Evolutionary conservation across 1,139 yeast genomes (phyloP).

Genomic region (Williopsis jadinii): DNA sequence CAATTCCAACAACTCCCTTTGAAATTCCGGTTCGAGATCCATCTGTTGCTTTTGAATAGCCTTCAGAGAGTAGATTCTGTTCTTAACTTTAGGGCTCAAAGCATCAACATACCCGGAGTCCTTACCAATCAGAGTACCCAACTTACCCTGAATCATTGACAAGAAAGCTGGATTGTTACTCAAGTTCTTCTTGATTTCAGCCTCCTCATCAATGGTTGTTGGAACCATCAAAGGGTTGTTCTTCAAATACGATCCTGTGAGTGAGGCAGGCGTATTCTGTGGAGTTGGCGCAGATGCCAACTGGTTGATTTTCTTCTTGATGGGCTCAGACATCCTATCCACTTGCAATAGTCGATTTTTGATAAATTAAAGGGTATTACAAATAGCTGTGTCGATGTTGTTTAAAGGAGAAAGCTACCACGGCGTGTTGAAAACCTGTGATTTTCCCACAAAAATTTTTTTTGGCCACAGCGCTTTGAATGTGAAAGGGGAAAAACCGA

Average conservation of each 20-base stretch:
- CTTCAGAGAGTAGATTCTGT: conserved; percentile 77
- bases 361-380: no score
- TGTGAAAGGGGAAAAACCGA: no score
- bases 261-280: conserved; percentile 95
- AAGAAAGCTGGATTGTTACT: conserved; percentile 72
- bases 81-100: conserved; percentile 69
- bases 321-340: conserved; percentile 13
- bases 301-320: conserved; percentile 47
- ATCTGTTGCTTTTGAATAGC: conserved; percentile 78
- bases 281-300: conserved; percentile 97
- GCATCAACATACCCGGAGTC: conserved; percentile 81
- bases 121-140: conserved; percentile 77
- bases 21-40: conserved; percentile 84
- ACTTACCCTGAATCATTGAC: conserved; percentile 85
- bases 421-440: no score
- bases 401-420: no score
- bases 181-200: conserved; percentile 35
- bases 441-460: no score
- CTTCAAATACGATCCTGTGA: conserved; percentile 67
- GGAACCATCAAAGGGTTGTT: conserved; percentile 56
- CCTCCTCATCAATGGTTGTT: conserved; percentile 41
- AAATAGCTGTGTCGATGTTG: no score
- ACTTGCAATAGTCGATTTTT: neutral
- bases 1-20: conserved; percentile 76
- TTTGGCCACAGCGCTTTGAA: no score